Percentiles rank a stretch among this genome's conserved stretches.
These are phyloP conservation scores for Yamadazyma membranifaciens DNA, from an alignment of 1,139 yeast species.

Conservation along the genomic window DNA sequence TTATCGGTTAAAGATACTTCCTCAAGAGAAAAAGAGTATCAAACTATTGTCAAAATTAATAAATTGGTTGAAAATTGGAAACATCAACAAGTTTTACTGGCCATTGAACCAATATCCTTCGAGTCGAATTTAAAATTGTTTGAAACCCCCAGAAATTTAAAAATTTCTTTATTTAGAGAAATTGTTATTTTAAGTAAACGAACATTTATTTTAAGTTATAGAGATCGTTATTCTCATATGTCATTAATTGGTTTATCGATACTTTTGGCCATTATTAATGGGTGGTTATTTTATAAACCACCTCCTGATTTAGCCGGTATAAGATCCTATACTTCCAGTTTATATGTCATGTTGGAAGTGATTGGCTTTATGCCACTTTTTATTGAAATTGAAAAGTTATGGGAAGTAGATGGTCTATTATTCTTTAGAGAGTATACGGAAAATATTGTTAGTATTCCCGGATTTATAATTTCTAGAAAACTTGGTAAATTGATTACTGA, in stretches of 20 bases:
- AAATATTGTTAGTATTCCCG: constrained; percentile 62
- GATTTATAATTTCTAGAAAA: constrained; percentile 68
- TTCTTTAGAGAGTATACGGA: constrained; percentile 77
- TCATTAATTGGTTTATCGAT: constrained; percentile 57
- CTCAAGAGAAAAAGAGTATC: constrained; percentile 40
- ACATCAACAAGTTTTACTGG: constrained; percentile 4
- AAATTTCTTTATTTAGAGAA: constrained; percentile 41
- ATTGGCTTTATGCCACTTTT: constrained; percentile 69
- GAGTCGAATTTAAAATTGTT: constrained; percentile 25
- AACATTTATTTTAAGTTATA: constrained; percentile 49
- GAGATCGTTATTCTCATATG: constrained; percentile 59
- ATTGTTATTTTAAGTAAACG: constrained; percentile 55
- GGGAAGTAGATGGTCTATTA: constrained; percentile 63
- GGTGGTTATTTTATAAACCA: constrained; percentile 77
- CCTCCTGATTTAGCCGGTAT: constrained; percentile 63
- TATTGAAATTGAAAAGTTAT: constrained; percentile 72
- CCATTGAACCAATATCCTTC: constrained; percentile 19
- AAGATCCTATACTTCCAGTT: constrained; percentile 59
- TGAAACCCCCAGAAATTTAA: constrained; percentile 25
- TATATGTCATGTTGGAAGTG: constrained; percentile 64
- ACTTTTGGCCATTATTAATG: constrained; percentile 58
- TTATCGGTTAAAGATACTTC: constrained; percentile 66
- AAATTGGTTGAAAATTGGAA: constrained; percentile 54
- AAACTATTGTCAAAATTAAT: constrained; percentile 44
- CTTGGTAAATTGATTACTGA: constrained; percentile 66